Conservation (phyloP, 176 grass and related monocot species). For the Oryza glumipatula region DNA sequence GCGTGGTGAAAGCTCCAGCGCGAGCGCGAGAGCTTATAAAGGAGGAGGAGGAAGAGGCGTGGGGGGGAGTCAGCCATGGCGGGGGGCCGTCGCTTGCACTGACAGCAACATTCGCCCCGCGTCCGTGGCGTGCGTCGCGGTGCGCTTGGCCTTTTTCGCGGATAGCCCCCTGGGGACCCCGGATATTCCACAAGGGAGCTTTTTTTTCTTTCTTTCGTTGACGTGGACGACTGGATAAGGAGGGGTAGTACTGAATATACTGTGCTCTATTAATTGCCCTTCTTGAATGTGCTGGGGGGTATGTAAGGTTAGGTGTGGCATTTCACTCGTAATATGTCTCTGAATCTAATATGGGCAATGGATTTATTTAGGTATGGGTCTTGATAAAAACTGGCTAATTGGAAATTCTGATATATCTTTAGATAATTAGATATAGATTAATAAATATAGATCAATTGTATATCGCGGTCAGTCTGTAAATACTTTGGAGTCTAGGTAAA, state of each 20-base stretch:
- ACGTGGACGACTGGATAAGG: constrained; percentile 8
- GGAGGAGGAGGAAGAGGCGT: constrained; percentile 32
- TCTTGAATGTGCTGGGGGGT: neutral
- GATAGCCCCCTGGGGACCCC: neutral
- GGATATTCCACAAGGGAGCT: neutral
- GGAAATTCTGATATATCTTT: neutral
- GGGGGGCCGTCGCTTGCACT: constrained; percentile 28
- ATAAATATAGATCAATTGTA: neutral
- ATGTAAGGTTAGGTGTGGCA: neutral
- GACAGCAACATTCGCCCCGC: constrained; percentile 6
- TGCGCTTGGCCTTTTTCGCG: neutral
- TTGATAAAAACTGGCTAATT: neutral
- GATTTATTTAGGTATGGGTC: neutral
- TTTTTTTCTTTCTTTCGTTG: neutral
- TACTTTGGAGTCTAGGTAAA: too few relatives aligned
- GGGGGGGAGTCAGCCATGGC: neutral
- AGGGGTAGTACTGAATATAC: neutral
- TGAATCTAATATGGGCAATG: neutral
- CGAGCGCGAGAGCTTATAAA: constrained; percentile 46
- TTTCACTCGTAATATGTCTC: too few relatives aligned
- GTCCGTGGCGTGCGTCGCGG: neutral
- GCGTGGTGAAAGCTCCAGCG: constrained; percentile 30
- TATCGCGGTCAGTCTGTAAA: rapidly evolving
- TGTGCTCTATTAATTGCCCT: neutral
- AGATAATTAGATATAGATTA: neutral